Conservation (phyloP, 306 rosid species). For the Quercus rubra region DNA sequence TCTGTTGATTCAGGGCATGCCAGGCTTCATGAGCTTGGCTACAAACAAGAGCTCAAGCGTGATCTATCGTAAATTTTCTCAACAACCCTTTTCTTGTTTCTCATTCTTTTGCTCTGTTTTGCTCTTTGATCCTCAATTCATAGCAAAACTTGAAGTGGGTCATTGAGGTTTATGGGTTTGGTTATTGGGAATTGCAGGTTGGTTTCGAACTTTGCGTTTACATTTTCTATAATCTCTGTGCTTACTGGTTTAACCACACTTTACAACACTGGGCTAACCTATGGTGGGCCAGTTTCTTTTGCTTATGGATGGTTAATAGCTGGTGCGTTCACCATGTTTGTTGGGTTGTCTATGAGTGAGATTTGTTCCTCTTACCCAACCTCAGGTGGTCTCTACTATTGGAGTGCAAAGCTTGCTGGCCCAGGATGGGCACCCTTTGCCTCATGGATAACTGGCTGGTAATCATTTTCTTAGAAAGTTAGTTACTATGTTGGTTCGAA, state of each 20-base stretch:
- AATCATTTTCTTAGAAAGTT: constrained; percentile 9
- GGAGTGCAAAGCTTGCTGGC: constrained; percentile 99
- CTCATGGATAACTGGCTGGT: constrained; percentile 99
- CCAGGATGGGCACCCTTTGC: constrained; percentile 93
- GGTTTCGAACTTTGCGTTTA: constrained; percentile 80
- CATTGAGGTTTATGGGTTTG: neutral
- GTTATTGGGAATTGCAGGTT: constrained; percentile 48
- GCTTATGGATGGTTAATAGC: constrained; percentile 88
- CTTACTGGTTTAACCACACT: constrained; percentile 91
- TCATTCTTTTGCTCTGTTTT: neutral
- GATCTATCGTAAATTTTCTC: constrained; percentile 71
- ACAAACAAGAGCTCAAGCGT: constrained; percentile 98
- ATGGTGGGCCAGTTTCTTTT: constrained; percentile 84
- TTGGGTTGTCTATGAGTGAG: constrained; percentile 93
- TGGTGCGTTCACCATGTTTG: constrained; percentile 72
- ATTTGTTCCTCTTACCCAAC: constrained; percentile 95
- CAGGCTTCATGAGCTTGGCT: constrained; percentile 89
- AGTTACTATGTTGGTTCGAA: neutral
- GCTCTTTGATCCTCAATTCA: neutral
- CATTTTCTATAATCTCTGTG: constrained; percentile 91
- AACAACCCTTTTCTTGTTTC: neutral
- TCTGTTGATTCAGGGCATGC: constrained; percentile 74
- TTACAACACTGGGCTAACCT: constrained; percentile 69
- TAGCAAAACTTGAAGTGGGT: neutral
- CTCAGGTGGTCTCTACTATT: constrained; percentile 94